Percentiles rank a stretch among this genome's conserved stretches.
Conservation (phyloP, 169 alveolate species). For the Babesia caballi region DNA sequence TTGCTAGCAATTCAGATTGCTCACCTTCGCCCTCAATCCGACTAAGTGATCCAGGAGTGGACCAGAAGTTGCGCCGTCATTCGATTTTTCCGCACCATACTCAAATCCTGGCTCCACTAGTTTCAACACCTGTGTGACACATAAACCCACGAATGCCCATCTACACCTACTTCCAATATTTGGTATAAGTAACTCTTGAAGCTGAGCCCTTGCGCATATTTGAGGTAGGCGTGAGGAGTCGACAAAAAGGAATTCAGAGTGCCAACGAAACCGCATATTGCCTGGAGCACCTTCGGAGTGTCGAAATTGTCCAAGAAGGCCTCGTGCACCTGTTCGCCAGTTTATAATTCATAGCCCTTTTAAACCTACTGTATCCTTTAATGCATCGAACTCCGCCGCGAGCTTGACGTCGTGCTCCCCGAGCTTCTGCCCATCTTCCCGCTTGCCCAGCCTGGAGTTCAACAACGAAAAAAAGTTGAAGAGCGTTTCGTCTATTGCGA, state of each 20-base stretch:
- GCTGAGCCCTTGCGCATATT: conserved; percentile 44
- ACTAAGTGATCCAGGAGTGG: conserved; percentile 42
- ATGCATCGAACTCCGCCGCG: conserved; percentile 42
- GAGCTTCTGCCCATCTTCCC: conserved; percentile 65
- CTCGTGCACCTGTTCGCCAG: conserved; percentile 67
- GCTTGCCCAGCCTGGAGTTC: conserved; percentile 80
- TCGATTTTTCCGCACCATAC: conserved; percentile 43
- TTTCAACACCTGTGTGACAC: conserved; percentile 36
- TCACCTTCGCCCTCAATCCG: conserved; percentile 50
- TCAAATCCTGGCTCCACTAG: conserved; percentile 64
- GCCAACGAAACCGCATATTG: conserved; percentile 71
- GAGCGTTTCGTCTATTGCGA: conserved; percentile 88
- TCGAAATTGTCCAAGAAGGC: conserved; percentile 86
- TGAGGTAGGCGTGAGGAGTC: conserved; percentile 15
- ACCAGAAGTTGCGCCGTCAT: conserved; percentile 27
- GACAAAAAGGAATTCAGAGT: conserved; percentile 70
- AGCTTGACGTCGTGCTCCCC: conserved; percentile 59
- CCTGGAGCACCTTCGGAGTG: conserved; percentile 82
- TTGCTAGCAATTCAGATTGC: background rate
- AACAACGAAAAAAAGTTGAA: conserved; percentile 89
- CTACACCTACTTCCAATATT: conserved; percentile 42
- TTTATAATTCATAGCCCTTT: background rate
- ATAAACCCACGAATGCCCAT: background rate
- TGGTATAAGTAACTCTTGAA: conserved; percentile 54
- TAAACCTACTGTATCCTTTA: conserved; percentile 62